Percentiles rank a stretch among this genome's conserved stretches.
These are phyloP conservation scores for Pseudocohnilembus persalinus DNA, from an alignment of 169 alveolate species.

Conservation along the genomic window DNA sequence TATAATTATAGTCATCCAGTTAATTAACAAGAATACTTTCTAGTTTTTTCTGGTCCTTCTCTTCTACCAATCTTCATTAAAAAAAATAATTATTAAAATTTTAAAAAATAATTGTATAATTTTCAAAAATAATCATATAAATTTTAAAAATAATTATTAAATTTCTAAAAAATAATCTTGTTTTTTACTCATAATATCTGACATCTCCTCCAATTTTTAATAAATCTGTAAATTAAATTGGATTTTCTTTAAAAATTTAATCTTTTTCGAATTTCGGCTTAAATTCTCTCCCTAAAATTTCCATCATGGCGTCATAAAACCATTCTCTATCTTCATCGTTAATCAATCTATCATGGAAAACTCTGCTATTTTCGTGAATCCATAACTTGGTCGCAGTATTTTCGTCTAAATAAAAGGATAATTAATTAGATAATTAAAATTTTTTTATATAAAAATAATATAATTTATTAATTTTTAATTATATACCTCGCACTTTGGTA, in stretches of 20 bases:
- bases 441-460: too few relatives aligned
- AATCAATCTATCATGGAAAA: constrained; percentile 71
- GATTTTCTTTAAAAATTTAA: constrained; percentile 11
- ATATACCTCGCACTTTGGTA: too few relatives aligned
- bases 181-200: constrained; percentile 43
- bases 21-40: constrained; percentile 63
- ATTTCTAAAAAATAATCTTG: constrained; percentile 30
- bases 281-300: constrained; percentile 33
- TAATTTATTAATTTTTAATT: not conserved
- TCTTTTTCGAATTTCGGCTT: constrained; percentile 32
- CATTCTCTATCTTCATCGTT: constrained; percentile 63
- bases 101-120: constrained; percentile 8
- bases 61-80: constrained; percentile 48
- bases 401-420: constrained; percentile 40
- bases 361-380: constrained; percentile 73
- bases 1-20: constrained; percentile 77
- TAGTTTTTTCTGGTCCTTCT: constrained; percentile 50
- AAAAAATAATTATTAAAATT: constrained; percentile 54
- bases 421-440: too few relatives aligned
- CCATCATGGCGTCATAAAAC: constrained; percentile 58
- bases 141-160: too few relatives aligned
- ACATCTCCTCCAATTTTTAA: constrained; percentile 20
- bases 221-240: not conserved
- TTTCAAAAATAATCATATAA: too few relatives aligned
- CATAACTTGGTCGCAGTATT: constrained; percentile 57